Percentiles rank a stretch among this genome's conserved stretches.
Evolutionary conservation across 139 green algal species (phyloP).

Genomic region (Chlorella sp.): DNA sequence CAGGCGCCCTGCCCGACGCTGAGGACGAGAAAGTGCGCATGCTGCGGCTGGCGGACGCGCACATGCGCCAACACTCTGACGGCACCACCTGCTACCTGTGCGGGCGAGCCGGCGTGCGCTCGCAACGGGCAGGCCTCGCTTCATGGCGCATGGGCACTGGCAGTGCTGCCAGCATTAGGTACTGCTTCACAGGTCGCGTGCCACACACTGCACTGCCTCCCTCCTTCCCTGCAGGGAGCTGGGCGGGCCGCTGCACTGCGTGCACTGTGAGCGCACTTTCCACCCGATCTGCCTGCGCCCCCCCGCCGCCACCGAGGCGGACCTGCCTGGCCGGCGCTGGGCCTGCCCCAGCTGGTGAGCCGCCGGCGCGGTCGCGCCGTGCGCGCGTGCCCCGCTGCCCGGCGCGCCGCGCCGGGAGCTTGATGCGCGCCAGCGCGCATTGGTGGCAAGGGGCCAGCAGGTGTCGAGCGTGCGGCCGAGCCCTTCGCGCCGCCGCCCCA

Average conservation of each 20-base stretch:
- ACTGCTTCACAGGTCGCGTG: background rate
- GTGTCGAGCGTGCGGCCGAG: background rate
- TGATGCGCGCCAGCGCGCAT: background rate
- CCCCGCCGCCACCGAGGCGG: slow-evolving; percentile 33
- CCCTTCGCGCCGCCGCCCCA: background rate
- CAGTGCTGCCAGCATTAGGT: background rate
- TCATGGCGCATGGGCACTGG: background rate
- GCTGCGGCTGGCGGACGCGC: slow-evolving; percentile 11
- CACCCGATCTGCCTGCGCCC: slow-evolving; percentile 66
- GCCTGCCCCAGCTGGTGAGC: slow-evolving; percentile 44
- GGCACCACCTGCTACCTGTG: slow-evolving; percentile 39
- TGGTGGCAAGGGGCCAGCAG: background rate
- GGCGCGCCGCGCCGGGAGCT: slow-evolving; percentile 2
- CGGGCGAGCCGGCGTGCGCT: background rate
- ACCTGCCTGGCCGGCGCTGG: slow-evolving; percentile 42
- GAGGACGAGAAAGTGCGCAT: too few relatives aligned
- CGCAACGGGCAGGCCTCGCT: background rate
- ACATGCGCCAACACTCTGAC: slow-evolving; percentile 13
- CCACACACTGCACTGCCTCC: background rate
- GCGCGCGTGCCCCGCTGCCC: background rate
- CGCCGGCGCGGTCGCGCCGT: slow-evolving; percentile 22
- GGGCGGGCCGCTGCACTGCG: slow-evolving; percentile 35
- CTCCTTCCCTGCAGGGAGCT: slow-evolving; percentile 1
- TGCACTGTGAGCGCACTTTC: slow-evolving; percentile 35
- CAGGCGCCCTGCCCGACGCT: too few relatives aligned